Percentiles rank a stretch among this genome's conserved stretches.
Evolutionary conservation across 441 rosid genomes (phyloP).

Genomic region (Corymbia citriodora): DNA sequence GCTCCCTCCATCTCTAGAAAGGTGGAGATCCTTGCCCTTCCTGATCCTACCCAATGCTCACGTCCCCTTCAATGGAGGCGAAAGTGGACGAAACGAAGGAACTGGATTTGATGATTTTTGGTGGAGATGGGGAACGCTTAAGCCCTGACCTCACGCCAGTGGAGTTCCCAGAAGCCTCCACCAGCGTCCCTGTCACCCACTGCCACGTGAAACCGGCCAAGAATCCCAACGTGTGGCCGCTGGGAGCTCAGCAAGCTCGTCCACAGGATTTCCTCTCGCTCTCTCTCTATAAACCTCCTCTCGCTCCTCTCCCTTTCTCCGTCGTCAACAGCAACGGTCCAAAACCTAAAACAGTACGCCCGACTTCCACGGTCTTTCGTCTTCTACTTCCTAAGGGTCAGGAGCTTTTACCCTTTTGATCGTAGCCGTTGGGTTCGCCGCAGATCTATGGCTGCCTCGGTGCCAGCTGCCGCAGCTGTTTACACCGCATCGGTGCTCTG

Average conservation of each 20-base stretch:
- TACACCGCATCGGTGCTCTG: neutral
- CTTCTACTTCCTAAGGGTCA: fast-evolving
- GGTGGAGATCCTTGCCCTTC: neutral
- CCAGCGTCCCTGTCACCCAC: neutral
- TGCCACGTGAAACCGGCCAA: neutral
- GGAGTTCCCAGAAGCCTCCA: neutral
- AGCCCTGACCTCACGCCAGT: neutral
- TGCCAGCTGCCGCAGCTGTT: neutral
- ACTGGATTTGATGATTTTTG: neutral
- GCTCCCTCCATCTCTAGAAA: neutral
- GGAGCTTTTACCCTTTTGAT: neutral
- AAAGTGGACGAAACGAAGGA: neutral
- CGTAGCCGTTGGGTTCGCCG: fast-evolving
- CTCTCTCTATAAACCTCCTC: no score
- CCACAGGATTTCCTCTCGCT: neutral
- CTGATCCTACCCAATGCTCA: neutral
- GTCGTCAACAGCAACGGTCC: neutral
- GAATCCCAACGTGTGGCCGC: neutral
- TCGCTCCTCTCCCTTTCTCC: neutral
- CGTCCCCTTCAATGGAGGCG: neutral
- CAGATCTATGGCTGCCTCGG: neutral
- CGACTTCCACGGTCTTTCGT: neutral
- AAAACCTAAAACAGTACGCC: neutral
- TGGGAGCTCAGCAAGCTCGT: neutral
- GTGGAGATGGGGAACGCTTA: neutral